Evolutionary conservation across 2,329 filamentous ascomycete genomes (phyloP).

Genomic region (Beauveria sp.): DNA sequence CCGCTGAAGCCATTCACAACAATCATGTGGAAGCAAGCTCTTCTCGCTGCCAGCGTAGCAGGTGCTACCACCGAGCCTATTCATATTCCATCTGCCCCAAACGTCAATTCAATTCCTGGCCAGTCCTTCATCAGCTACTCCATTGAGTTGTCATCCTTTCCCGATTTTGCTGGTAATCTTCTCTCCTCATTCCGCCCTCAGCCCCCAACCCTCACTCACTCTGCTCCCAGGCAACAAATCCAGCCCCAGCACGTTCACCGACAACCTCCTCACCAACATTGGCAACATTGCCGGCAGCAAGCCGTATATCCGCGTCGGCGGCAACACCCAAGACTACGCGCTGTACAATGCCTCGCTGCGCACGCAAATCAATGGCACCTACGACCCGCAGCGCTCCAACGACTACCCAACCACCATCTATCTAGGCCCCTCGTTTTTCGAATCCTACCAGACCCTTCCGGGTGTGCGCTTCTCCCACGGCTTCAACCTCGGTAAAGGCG

Average conservation of each 20-base stretch:
- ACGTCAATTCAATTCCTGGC: conserved; percentile 17
- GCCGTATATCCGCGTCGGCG: conserved; percentile 55
- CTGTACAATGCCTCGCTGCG: conserved; percentile 48
- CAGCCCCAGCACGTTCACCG: conserved; percentile 50
- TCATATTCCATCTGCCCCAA: neutral
- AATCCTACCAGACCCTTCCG: conserved; percentile 52
- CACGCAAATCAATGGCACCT: conserved; percentile 43
- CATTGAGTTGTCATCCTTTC: conserved; percentile 45
- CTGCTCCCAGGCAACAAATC: conserved; percentile 38
- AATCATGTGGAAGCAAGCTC: neutral
- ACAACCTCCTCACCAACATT: conserved; percentile 52
- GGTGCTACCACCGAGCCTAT: neutral
- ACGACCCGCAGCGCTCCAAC: conserved; percentile 38
- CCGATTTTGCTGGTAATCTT: conserved; percentile 38
- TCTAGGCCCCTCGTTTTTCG: conserved; percentile 56
- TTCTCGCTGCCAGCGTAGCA: neutral
- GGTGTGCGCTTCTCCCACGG: conserved; percentile 51
- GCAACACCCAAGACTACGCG: conserved; percentile 61
- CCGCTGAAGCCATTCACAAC: neutral
- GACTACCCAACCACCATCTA: conserved; percentile 55
- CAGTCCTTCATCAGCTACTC: conserved; percentile 42
- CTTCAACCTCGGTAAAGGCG: conserved; percentile 50
- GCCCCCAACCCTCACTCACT: neutral
- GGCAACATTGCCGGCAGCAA: conserved; percentile 46
- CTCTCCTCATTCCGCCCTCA: neutral